Evolutionary conservation across 169 alveolate species (phyloP).

Genomic region (Eimeria praecox): DNA sequence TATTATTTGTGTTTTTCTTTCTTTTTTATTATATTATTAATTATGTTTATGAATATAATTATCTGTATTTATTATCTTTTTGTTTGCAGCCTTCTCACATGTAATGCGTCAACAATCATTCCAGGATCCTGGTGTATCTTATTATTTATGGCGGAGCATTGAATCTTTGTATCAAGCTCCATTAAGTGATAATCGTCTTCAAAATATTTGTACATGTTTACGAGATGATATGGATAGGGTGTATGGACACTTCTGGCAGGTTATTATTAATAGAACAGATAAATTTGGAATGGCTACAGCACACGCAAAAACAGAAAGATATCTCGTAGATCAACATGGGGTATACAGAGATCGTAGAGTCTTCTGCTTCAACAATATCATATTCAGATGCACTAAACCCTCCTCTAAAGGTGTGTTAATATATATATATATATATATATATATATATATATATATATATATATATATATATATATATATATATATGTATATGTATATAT

Average conservation of each 20-base stretch:
- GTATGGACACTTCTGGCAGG: constrained; percentile 77
- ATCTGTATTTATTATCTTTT: no score
- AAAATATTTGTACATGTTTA: constrained; percentile 33
- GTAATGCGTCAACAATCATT: constrained; percentile 9
- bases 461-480: no score
- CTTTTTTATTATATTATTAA: no score
- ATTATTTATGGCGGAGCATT: no score
- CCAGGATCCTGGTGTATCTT: constrained; percentile 36
- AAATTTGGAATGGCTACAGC: constrained; percentile 70
- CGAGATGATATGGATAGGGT: constrained; percentile 62
- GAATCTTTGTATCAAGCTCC: no score
- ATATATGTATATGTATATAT: no score
- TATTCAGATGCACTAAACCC: constrained; percentile 50
- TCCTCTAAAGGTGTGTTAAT: no score
- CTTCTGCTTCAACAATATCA: constrained; percentile 51
- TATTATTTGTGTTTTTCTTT: no score
- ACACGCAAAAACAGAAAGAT: constrained; percentile 19
- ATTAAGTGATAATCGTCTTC: no score
- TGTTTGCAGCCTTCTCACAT: neutral
- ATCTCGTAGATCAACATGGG: constrained; percentile 54
- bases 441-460: no score
- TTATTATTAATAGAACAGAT: constrained; percentile 37
- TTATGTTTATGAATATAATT: no score
- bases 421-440: no score
- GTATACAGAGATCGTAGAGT: constrained; percentile 54